These are phyloP conservation scores for Poa annua DNA, from an alignment of 176 grass and related monocot species.

Conservation along the genomic window DNA sequence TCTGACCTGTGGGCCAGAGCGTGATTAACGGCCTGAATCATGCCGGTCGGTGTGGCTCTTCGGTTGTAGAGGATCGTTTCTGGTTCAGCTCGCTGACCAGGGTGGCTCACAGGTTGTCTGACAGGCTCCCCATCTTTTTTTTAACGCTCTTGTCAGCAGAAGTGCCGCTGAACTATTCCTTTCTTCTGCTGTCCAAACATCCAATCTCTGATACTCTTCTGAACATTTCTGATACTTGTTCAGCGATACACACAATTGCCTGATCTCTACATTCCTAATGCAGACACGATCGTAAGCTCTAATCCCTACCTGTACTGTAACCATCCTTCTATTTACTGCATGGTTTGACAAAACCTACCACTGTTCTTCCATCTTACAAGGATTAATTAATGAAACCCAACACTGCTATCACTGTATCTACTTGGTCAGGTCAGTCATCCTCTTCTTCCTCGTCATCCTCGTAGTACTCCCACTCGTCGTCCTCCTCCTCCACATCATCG, in stretches of 20 bases:
- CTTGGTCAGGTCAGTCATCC: conserved; percentile 16
- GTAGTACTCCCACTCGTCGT: conserved; percentile 15
- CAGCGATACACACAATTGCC: no score
- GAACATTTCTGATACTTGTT: no score
- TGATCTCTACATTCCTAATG: background rate
- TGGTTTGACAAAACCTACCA: conserved; percentile 11
- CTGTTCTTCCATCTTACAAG: background rate
- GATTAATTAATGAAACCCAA: conserved; percentile 37
- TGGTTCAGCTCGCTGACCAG: no score
- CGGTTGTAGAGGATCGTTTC: no score
- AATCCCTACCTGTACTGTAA: conserved; percentile 22
- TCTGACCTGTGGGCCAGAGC: background rate
- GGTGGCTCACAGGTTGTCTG: background rate
- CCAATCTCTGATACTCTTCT: no score
- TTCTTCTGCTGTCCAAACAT: no score
- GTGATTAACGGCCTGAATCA: background rate
- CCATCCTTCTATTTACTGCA: background rate
- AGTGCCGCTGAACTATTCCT: no score
- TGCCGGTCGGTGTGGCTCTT: no score
- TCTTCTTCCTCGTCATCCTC: conserved; percentile 23
- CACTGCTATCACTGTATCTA: background rate
- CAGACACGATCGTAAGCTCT: conserved; percentile 8
- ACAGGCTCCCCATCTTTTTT: background rate
- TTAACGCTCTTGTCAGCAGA: no score
- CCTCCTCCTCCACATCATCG: background rate